phyloP scores from a whole-genome alignment of 148 eudicot genomes.

The Fagopyrum tataricum region DNA sequence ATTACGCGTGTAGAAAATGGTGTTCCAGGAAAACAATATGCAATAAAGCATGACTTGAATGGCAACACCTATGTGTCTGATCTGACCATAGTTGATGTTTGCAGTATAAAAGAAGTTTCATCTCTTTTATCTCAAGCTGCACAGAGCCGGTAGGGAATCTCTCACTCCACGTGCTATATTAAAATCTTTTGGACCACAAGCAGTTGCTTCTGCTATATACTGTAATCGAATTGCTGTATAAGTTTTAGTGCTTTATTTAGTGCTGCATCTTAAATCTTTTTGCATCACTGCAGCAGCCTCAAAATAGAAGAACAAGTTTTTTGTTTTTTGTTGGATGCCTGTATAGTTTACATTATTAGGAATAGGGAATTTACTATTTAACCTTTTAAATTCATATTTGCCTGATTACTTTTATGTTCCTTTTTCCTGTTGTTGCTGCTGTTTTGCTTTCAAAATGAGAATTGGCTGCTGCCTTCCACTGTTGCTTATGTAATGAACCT shows the following conservation, averaged over 20 bases:
- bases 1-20: slow-evolving; percentile 41
- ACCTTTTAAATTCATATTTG: not conserved
- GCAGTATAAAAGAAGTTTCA: slow-evolving; percentile 67
- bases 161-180: not conserved
- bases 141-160: slow-evolving; percentile 45
- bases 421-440: not conserved
- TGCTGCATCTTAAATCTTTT: not conserved
- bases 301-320: not conserved
- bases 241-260: not conserved
- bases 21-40: slow-evolving; percentile 48
- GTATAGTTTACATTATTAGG: not conserved
- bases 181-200: not conserved
- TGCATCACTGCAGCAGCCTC: not conserved
- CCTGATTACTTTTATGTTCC: not conserved
- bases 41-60: slow-evolving; percentile 57
- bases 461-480: not conserved
- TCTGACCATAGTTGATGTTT: slow-evolving; percentile 68
- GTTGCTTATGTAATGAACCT: not conserved
- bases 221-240: not conserved
- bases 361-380: not conserved
- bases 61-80: slow-evolving; percentile 69
- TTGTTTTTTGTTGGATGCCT: not conserved
- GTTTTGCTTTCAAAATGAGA: not conserved
- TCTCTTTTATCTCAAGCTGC: slow-evolving; percentile 68
- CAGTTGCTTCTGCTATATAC: not conserved